Percentiles rank a stretch among this genome's conserved stretches.
These are phyloP conservation scores for Fusarium sp. DNA, from an alignment of 2,329 filamentous ascomycete genomes.

Conservation along the genomic window DNA sequence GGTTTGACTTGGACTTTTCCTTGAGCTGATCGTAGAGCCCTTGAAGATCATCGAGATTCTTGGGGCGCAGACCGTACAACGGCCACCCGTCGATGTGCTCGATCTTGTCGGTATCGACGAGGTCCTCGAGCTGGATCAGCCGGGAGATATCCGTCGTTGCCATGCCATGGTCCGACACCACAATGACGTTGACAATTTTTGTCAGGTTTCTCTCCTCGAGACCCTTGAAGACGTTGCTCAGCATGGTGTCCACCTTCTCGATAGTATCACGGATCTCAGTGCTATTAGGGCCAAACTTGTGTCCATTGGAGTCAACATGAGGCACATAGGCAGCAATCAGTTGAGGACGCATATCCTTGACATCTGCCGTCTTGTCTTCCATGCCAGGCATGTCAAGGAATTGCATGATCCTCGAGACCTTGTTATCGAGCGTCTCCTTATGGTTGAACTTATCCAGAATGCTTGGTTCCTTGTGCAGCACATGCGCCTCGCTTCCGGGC, in stretches of 20 bases:
- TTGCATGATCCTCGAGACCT: conserved; percentile 80
- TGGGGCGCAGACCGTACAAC: conserved; percentile 84
- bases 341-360: conserved; percentile 74
- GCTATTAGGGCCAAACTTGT: conserved; percentile 91
- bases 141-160: conserved; percentile 84
- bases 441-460: conserved; percentile 87
- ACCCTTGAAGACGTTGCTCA: conserved; percentile 76
- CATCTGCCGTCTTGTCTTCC: conserved; percentile 61
- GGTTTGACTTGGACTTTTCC: conserved; percentile 65
- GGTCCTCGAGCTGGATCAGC: conserved; percentile 86
- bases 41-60: conserved; percentile 70
- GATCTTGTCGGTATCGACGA: conserved; percentile 79
- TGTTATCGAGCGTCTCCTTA: conserved; percentile 74
- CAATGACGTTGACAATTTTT: conserved; percentile 86
- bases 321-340: conserved; percentile 95
- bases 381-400: conserved; percentile 83
- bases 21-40: conserved; percentile 69
- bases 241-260: conserved; percentile 78
- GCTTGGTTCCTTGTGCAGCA: conserved; percentile 75
- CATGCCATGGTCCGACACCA: conserved; percentile 99
- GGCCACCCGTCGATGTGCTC: conserved; percentile 95
- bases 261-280: conserved; percentile 87
- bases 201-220: conserved; percentile 85
- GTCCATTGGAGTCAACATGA: conserved; percentile 86
- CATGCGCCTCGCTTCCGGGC: conserved; percentile 92